These are phyloP conservation scores for Aspergillus candidus DNA, from an alignment of 2,329 filamentous ascomycete genomes.

Conservation along the genomic window DNA sequence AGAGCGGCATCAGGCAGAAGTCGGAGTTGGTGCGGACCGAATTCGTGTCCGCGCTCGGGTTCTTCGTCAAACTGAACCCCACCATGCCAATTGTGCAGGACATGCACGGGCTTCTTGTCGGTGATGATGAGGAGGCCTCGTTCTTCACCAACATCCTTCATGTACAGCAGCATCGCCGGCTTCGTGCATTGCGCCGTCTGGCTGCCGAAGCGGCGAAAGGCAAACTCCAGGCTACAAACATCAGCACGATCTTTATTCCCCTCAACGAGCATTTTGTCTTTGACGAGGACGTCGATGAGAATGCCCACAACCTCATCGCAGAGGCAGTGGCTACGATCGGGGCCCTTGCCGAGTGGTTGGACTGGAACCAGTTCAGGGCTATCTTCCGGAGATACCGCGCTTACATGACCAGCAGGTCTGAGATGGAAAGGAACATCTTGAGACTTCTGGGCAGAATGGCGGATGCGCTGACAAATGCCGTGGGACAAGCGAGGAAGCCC, in stretches of 20 bases:
- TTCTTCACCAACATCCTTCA: constrained; percentile 93
- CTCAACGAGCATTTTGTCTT: constrained; percentile 93
- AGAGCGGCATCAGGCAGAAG: constrained; percentile 65
- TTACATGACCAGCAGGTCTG: constrained; percentile 73
- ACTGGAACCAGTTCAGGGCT: constrained; percentile 86
- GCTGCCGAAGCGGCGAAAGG: constrained; percentile 60
- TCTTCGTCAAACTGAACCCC: constrained; percentile 65
- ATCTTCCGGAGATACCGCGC: constrained; percentile 77
- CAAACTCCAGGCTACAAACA: constrained; percentile 66
- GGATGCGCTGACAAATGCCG: constrained; percentile 63
- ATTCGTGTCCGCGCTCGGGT: constrained; percentile 71
- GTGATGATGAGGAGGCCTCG: constrained; percentile 69
- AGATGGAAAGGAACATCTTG: constrained; percentile 79
- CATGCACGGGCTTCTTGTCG: constrained; percentile 63
- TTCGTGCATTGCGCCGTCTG: constrained; percentile 74
- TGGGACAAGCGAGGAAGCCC: constrained; percentile 24
- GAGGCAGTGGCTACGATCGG: constrained; percentile 80
- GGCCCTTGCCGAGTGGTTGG: constrained; percentile 65
- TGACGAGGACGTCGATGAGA: constrained; percentile 69
- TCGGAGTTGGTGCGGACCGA: constrained; percentile 84
- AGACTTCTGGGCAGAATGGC: constrained; percentile 74
- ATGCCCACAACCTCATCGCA: constrained; percentile 72
- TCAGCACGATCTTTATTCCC: constrained; percentile 82
- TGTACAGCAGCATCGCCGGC: constrained; percentile 77
- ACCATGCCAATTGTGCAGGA: constrained; percentile 67